These are phyloP conservation scores for Globisporangium nagaii DNA, from an alignment of 352 stramenopile genomes.

Conservation along the genomic window DNA sequence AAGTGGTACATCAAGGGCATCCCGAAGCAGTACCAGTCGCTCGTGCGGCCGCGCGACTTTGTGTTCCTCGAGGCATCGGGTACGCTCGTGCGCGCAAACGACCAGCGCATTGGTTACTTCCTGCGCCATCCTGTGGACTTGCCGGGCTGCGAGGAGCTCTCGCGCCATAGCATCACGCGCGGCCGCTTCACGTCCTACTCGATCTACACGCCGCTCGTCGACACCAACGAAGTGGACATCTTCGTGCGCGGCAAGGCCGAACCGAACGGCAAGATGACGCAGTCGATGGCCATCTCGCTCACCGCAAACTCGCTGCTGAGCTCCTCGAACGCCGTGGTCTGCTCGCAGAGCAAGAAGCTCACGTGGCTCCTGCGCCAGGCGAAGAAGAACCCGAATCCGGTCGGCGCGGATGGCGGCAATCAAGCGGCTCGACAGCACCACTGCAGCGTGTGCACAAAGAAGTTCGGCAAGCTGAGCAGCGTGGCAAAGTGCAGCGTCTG, in stretches of 20 bases:
- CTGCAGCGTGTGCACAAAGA: conserved; percentile 20
- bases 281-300: conserved; percentile 2
- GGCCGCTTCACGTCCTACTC: conserved; percentile 6
- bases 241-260: conserved; percentile 9
- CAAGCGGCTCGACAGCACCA: too few relatives aligned
- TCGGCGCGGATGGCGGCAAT: too few relatives aligned
- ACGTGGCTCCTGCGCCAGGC: conserved; percentile 18
- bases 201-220: conserved; percentile 9
- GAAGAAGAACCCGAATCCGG: background rate
- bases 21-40: background rate
- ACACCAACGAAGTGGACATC: conserved; percentile 5
- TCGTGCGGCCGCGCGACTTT: conserved; percentile 14
- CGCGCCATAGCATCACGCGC: background rate
- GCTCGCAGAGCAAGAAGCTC: conserved; percentile 32
- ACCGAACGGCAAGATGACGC: conserved; percentile 7
- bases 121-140: conserved; percentile 17
- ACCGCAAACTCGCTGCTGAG: conserved; percentile 18
- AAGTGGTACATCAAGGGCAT: conserved; percentile 16
- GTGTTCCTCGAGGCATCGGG: conserved; percentile 14
- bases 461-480: conserved; percentile 17
- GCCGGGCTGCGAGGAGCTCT: background rate
- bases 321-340: conserved; percentile 14
- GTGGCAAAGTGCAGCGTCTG: conserved; percentile 24
- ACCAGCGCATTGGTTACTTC: conserved; percentile 12
- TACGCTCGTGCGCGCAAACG: background rate